Percentiles rank a stretch among this genome's conserved stretches.
These are phyloP conservation scores for Fusarium sp. DNA, from an alignment of 2,329 filamentous ascomycete species.

Conservation along the genomic window DNA sequence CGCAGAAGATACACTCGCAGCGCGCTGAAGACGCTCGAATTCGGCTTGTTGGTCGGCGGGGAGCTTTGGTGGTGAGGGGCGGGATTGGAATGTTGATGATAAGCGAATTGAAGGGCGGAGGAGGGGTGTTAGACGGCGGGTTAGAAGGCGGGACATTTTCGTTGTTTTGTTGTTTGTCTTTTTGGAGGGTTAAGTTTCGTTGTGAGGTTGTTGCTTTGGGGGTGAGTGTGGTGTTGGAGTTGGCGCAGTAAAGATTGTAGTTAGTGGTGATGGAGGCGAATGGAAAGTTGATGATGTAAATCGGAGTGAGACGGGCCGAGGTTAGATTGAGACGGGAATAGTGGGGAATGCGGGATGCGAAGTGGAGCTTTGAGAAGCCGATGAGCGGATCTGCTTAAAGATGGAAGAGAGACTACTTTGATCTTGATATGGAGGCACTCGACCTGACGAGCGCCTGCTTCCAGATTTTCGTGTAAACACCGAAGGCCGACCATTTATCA, in stretches of 20 bases:
- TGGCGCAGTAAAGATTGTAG: neutral
- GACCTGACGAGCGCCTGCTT: too few species aligned
- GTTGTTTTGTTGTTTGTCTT: too few species aligned
- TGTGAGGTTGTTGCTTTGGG: too few species aligned
- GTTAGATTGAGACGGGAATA: constrained; percentile 20
- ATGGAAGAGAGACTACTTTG: too few species aligned
- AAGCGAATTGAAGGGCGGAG: constrained; percentile 48
- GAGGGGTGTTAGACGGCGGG: constrained; percentile 32
- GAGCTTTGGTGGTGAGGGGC: constrained; percentile 84
- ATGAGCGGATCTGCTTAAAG: too few species aligned
- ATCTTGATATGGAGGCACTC: too few species aligned
- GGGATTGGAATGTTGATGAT: constrained; percentile 57
- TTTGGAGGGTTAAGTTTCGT: too few species aligned
- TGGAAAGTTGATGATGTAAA: constrained; percentile 10
- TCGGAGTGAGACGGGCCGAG: constrained; percentile 38
- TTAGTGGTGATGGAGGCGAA: neutral
- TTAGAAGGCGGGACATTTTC: constrained; percentile 38
- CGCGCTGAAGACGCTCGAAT: constrained; percentile 85
- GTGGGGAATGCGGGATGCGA: neutral
- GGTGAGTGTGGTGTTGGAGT: neutral
- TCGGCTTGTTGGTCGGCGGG: constrained; percentile 90
- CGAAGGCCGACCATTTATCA: too few species aligned
- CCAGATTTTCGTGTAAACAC: too few species aligned
- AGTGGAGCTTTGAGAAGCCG: neutral
- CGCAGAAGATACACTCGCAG: constrained; percentile 59